Base-by-base conservation (phyloP, 108 stramenopile species). In the Pseudonitzschia multiseries region DNA sequence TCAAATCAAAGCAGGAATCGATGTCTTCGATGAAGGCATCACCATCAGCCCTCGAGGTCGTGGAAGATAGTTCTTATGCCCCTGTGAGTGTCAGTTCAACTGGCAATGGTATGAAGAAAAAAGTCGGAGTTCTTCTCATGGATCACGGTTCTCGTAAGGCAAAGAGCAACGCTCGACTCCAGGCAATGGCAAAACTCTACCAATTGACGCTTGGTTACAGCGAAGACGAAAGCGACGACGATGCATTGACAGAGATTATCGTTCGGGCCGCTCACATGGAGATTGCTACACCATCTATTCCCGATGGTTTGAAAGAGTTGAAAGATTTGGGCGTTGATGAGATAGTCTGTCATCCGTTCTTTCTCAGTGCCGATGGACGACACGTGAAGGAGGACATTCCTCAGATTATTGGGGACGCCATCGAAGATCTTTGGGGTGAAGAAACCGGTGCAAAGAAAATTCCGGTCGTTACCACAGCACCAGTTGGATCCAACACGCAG, bases 181-280 rank as follows among this genome's bases (percentile, higher is more conserved):
- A 88, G 29, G 75, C 76, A 26, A 72, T 97, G 52, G 93, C 91
- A 24, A 57, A 82, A 57, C 63, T 85, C 42, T 97, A 94, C 79
- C 82, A 91, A 63, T 10, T 80, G 44, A 64, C 78, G 4, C 33
- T 77, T 33, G 73, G 65, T 20, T 65, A 62, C 56, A 65, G 29
- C 28, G 68, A 64, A 18, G 65, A 57, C 15, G 66, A 57, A 13
- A 51, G 54, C 10, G 73, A 74, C 32, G 36, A 60, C 8, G 50
- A 52, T 36, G n/a, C 27, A 29, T 14, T 27, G 21, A 44, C 40
- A 1, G 27, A 71, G 21, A 59, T 81, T 17, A 60, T 89, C 2
- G 90, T 94, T 14, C 52, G 83, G 76, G 89, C 92, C 10, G 92
- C 96, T 1, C 97, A 97, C 69, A 97, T 97, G 97, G 97, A 97